These are phyloP conservation scores for Neospora caninum DNA, from an alignment of 169 alveolate species.

Conservation along the genomic window DNA sequence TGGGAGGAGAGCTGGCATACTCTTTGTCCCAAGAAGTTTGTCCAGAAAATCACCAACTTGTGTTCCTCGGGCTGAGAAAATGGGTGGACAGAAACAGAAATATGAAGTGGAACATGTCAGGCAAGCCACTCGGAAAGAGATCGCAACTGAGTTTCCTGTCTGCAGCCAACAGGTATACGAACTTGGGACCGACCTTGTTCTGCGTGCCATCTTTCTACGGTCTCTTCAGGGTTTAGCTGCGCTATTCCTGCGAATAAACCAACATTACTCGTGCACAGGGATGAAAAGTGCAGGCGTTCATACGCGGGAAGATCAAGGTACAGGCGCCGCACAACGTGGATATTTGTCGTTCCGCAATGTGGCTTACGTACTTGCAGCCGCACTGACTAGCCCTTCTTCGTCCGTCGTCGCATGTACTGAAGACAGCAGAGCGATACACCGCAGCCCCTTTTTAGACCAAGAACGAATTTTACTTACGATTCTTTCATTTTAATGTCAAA, in stretches of 20 bases:
- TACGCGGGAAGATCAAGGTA: background rate
- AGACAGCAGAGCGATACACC: no score
- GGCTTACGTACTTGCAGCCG: background rate
- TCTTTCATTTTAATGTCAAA: no score
- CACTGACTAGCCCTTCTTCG: background rate
- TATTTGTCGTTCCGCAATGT: no score
- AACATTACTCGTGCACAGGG: no score
- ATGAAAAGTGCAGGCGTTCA: no score
- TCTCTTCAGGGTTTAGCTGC: background rate
- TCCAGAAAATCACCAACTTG: background rate
- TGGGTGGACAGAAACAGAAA: no score
- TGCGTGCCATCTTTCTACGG: slow-evolving; percentile 4
- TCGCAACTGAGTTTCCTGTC: no score
- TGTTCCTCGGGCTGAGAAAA: background rate
- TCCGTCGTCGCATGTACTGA: background rate
- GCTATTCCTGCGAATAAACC: background rate
- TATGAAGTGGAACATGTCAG: background rate
- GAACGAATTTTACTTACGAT: no score
- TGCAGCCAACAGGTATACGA: background rate
- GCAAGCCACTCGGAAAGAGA: background rate
- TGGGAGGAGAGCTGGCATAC: background rate
- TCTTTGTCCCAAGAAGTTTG: background rate
- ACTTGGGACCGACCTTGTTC: background rate
- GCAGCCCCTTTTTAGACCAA: no score
- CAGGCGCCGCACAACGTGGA: background rate